Conservation (phyloP, 2,329 filamentous ascomycete species). For the Bimuria novae-zelandiae region DNA sequence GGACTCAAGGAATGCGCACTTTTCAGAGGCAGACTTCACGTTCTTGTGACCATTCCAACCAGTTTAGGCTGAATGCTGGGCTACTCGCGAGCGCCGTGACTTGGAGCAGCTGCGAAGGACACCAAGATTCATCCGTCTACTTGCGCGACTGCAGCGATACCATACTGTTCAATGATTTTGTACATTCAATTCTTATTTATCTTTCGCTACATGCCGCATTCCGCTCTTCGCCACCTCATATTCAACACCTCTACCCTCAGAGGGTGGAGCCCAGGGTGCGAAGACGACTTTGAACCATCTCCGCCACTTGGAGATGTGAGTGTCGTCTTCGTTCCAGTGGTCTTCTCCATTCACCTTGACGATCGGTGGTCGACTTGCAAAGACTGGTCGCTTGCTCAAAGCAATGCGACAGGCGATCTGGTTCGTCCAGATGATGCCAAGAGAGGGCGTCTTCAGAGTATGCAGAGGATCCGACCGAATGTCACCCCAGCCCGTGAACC, state of each 20-base stretch:
- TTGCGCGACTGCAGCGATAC: no score
- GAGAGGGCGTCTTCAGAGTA: slow-evolving; percentile 75
- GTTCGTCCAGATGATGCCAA: slow-evolving; percentile 89
- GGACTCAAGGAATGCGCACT: no score
- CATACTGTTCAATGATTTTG: background rate
- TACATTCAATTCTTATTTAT: background rate
- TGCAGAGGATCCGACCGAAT: slow-evolving; percentile 36
- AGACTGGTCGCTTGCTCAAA: slow-evolving; percentile 71
- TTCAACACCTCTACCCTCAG: slow-evolving; percentile 61
- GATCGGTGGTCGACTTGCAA: slow-evolving; percentile 35
- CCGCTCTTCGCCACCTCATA: slow-evolving; percentile 66
- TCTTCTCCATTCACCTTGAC: slow-evolving; percentile 42
- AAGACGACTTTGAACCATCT: slow-evolving; percentile 90
- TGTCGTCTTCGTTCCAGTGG: slow-evolving; percentile 47
- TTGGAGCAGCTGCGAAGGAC: no score
- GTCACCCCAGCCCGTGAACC: slow-evolving; percentile 96
- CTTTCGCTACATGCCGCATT: slow-evolving; percentile 27
- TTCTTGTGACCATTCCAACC: no score
- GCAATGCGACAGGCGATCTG: slow-evolving; percentile 84
- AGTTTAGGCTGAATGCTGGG: no score
- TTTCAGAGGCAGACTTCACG: no score
- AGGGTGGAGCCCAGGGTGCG: slow-evolving; percentile 71
- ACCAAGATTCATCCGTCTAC: no score
- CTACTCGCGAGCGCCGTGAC: background rate
- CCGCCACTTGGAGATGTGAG: slow-evolving; percentile 64